A percentile compares a stretch with the other conserved stretches of the same genome.
phyloP scores from a whole-genome alignment of 371 early-diverging fungal genomes.

The Sporodiniella umbellata region DNA sequence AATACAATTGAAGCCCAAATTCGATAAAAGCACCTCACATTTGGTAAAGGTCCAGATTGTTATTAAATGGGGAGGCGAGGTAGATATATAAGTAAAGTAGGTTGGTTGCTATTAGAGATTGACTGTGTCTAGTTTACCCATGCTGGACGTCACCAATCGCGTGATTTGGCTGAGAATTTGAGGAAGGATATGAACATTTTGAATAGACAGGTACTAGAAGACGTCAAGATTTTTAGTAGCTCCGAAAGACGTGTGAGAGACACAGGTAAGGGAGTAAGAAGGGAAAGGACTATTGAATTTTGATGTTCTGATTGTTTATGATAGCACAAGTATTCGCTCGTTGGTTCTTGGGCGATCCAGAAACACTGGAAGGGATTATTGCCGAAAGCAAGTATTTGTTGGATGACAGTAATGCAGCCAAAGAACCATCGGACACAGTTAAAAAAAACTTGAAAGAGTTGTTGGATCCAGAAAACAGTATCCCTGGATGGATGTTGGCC shows the following conservation, averaged over 20 bases:
- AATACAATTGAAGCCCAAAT: slow-evolving; percentile 88
- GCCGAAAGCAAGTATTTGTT: slow-evolving; percentile 84
- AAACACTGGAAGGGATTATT: slow-evolving; percentile 59
- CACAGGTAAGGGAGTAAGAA: slow-evolving; percentile 43
- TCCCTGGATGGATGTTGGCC: slow-evolving; percentile 39
- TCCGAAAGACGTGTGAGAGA: slow-evolving; percentile 90
- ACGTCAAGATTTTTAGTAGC: slow-evolving; percentile 83
- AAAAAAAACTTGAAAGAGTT: slow-evolving; percentile 67
- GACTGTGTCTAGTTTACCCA: slow-evolving; percentile 96
- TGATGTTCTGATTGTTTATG: no score
- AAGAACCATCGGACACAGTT: slow-evolving; percentile 87
- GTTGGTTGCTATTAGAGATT: no score
- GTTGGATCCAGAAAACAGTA: slow-evolving; percentile 51
- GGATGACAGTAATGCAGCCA: slow-evolving; percentile 93
- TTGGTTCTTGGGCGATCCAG: slow-evolving; percentile 66
- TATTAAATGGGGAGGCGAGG: slow-evolving; percentile 97
- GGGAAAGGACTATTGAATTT: background rate
- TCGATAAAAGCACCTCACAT: slow-evolving; percentile 52
- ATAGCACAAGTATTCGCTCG: slow-evolving; percentile 75
- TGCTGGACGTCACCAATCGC: slow-evolving; percentile 88
- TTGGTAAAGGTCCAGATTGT: slow-evolving; percentile 85
- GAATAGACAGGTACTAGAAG: slow-evolving; percentile 80
- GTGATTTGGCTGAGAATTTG: slow-evolving; percentile 90
- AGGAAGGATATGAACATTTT: slow-evolving; percentile 89
- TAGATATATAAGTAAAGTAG: no score